Evolutionary conservation across 1,284 basidiomycete species (phyloP).

Genomic region (Heterobasidion parviporum): DNA sequence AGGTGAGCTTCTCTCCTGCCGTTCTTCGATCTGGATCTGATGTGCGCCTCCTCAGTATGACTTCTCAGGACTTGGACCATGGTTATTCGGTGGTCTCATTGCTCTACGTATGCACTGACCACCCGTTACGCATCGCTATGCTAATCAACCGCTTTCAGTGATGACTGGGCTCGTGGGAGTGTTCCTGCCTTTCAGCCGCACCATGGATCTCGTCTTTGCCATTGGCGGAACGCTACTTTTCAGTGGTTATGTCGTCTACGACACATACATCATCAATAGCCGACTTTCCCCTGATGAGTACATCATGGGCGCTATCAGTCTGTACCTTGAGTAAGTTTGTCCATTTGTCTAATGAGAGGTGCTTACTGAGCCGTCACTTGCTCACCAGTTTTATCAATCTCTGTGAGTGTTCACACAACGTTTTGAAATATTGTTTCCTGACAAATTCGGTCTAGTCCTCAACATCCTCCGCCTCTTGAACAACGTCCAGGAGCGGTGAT

Average conservation of each 20-base stretch:
- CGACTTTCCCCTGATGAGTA: constrained; percentile 82
- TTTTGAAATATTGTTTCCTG: no score
- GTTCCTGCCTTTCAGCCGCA: constrained; percentile 73
- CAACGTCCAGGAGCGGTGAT: constrained; percentile 36
- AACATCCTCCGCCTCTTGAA: constrained; percentile 70
- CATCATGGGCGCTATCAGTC: constrained; percentile 77
- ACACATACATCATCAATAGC: constrained; percentile 80
- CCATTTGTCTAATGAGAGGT: neutral
- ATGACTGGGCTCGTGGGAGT: constrained; percentile 73
- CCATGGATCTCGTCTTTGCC: constrained; percentile 74
- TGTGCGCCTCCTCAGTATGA: constrained; percentile 50
- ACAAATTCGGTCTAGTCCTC: constrained; percentile 32
- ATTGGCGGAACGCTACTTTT: constrained; percentile 75
- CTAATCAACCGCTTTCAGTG: constrained; percentile 28
- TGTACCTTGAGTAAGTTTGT: constrained; percentile 69
- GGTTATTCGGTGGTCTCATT: constrained; percentile 72
- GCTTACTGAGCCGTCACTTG: neutral
- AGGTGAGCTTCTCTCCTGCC: constrained; percentile 32
- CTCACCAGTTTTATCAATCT: constrained; percentile 52
- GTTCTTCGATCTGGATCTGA: neutral
- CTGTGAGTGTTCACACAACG: constrained; percentile 18
- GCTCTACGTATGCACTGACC: constrained; percentile 44
- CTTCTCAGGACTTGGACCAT: constrained; percentile 79
- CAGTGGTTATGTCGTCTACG: constrained; percentile 79
- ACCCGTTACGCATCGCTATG: neutral